phyloP scores from a whole-genome alignment of 768 basidiomycete species.

The Plicaturopsis crispa region DNA sequence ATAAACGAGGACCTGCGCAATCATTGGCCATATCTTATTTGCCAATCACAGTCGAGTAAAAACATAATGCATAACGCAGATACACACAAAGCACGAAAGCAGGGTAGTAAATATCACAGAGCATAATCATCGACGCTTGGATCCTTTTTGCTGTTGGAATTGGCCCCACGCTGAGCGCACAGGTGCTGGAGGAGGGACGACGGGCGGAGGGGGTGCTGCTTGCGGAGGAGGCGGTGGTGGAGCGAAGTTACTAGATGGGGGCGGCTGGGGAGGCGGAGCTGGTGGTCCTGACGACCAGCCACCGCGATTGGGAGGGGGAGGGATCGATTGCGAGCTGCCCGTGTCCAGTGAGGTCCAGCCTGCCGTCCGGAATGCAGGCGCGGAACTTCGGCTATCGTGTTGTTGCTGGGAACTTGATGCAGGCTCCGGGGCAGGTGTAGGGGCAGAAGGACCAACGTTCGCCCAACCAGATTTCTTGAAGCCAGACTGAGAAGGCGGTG shows the following conservation, averaged over 20 bases:
- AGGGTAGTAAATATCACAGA: too few species aligned
- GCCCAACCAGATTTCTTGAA: conserved; percentile 47
- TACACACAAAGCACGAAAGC: too few species aligned
- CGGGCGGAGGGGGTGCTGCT: conserved; percentile 7
- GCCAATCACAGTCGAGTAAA: too few species aligned
- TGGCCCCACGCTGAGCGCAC: conserved; percentile 50
- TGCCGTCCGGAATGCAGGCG: conserved; percentile 48
- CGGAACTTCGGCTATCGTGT: conserved; percentile 10
- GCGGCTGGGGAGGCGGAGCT: conserved; percentile 4
- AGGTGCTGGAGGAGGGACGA: conserved; percentile 16
- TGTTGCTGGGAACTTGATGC: conserved; percentile 8
- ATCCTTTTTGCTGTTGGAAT: conserved; percentile 40
- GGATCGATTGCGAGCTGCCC: conserved; percentile 23
- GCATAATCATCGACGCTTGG: too few species aligned
- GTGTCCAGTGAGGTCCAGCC: conserved; percentile 67
- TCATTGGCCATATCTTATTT: too few species aligned
- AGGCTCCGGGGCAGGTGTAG: conserved; percentile 9
- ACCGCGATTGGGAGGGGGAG: conserved; percentile 13
- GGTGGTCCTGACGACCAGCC: conserved; percentile 10
- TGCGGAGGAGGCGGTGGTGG: conserved; percentile 5
- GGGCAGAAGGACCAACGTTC: conserved; percentile 26
- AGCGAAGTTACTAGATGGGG: conserved; percentile 1
- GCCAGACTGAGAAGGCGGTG: conserved; percentile 18
- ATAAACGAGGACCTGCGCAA: too few species aligned
- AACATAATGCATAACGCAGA: too few species aligned